Percentiles rank a stretch among this genome's conserved stretches.
Conservation (phyloP, 148 eudicot species). For the Camellia sinensis region DNA sequence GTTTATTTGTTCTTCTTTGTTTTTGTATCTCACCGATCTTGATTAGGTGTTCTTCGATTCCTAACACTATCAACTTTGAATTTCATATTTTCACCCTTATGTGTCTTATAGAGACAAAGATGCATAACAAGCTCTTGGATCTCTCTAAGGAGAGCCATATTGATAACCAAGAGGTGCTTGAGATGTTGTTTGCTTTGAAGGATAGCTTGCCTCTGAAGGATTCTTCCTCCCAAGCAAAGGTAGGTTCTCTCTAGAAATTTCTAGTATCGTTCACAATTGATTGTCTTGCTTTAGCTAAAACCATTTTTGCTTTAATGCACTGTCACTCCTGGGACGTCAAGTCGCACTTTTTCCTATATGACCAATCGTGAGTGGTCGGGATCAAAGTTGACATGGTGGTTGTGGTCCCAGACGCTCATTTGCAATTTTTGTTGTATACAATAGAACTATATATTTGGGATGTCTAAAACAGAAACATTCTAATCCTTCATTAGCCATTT, state of each 20-base stretch:
- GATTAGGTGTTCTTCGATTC: no score
- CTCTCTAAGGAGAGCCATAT: constrained; percentile 34
- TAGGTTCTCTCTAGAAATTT: constrained; percentile 10
- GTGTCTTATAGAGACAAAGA: constrained; percentile 39
- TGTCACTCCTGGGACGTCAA: background rate
- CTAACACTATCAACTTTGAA: background rate
- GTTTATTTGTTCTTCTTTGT: no score
- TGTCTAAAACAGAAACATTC: background rate
- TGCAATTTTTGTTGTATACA: no score
- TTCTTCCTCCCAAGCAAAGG: constrained; percentile 39
- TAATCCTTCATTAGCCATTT: background rate
- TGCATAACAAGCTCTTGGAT: constrained; percentile 39
- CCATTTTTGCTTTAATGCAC: background rate
- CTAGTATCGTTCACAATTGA: background rate
- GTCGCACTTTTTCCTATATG: no score
- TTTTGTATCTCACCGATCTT: no score
- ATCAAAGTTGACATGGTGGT: no score
- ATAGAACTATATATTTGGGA: no score
- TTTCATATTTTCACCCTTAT: background rate
- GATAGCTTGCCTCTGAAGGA: constrained; percentile 51
- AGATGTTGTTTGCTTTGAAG: constrained; percentile 40
- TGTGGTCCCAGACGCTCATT: no score
- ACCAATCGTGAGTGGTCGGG: no score
- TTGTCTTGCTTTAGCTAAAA: background rate
- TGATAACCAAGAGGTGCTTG: constrained; percentile 60